Evolutionary conservation across 129 eudicot species (phyloP), one percentile per base, ranked within the genome.

Genomic region (Escallonia rubra): DNA sequence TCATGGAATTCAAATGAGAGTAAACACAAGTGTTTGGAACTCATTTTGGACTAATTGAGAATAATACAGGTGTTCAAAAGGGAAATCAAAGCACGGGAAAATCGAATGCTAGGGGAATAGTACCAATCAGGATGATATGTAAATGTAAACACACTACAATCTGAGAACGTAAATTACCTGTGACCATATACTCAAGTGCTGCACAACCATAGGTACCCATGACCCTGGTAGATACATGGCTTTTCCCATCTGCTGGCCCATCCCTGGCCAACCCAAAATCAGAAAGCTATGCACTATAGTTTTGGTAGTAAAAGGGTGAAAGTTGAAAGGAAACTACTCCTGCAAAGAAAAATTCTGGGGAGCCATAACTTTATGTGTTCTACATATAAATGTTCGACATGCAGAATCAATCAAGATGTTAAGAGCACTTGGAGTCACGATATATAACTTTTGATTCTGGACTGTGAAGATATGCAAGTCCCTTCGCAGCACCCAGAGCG

Each of bases 221-320:
- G 41, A 91, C 87, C 77, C 98, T 80, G 6, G 98, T 92, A 67
- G 96, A 92, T 41, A 92, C 98, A 64, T 91, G 88, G 72, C 96
- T 85, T 74, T 77, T 80, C 56, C 93, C 96, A 59, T 86, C 96
- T 38, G 71, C 13, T 40, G 98, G 98, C 13, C 98, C 96, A 40
- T 91, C 98, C 69, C 88, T 88, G 8, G 95, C 96, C 86, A 93
- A 78, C 57, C 98, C 98, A 56, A 93, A 93, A 82, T 93, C 96
- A 41, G 96, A 93, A 16, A 93, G 95, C 84, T 93, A 89, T 34
- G 96, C 98, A 74, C 84, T 82, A 78, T 86, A 88, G 61, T 76
- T 68, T 96, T 93, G 85, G 69, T 57, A 60, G 62, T 65, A 4
- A 43, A 61, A 59, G 53, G 4, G 41, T 12, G 15, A 38, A 64